A percentile compares a stretch with the other conserved stretches of the same genome.
phyloP scores from a whole-genome alignment of 768 basidiomycete species.

The Rossbeevera mucosa region DNA sequence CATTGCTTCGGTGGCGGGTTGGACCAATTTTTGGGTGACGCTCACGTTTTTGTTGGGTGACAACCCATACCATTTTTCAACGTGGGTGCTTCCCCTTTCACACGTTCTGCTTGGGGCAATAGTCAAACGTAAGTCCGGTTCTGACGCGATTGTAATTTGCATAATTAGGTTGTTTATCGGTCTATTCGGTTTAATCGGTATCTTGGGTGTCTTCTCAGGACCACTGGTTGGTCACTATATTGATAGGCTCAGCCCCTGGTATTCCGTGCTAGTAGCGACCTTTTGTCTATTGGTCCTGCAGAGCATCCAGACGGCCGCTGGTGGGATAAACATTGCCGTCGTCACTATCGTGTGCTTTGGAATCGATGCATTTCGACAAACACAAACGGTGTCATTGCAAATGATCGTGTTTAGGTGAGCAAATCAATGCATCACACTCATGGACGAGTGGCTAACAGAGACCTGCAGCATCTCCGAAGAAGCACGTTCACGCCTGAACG shows the following conservation, averaged over 20 bases:
- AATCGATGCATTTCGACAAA: constrained; percentile 39
- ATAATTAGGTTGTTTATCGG: constrained; percentile 34
- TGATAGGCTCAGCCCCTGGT: constrained; percentile 39
- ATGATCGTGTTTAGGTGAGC: constrained; percentile 26
- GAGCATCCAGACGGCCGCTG: constrained; percentile 35
- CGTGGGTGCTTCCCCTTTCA: constrained; percentile 16
- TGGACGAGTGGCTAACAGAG: not conserved
- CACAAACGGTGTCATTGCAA: constrained; percentile 35
- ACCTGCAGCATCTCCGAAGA: constrained; percentile 25
- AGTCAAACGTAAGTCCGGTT: not conserved
- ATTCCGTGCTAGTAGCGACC: constrained; percentile 35
- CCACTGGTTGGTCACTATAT: constrained; percentile 27
- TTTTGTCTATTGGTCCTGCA: constrained; percentile 26
- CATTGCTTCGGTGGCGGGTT: constrained; percentile 28
- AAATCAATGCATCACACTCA: not conserved
- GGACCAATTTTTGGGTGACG: constrained; percentile 37
- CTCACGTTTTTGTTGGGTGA: constrained; percentile 45
- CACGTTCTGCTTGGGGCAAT: not conserved
- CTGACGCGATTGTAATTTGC: not conserved
- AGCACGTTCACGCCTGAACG: constrained; percentile 29
- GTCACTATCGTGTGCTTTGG: constrained; percentile 39
- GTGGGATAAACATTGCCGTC: constrained; percentile 35
- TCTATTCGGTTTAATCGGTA: constrained; percentile 45
- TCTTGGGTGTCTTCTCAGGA: constrained; percentile 33
- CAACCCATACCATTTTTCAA: constrained; percentile 37